Evolutionary conservation across 225 moss, liverwort and hornwort genomes (phyloP).

Genomic region (Neckera pumila): DNA sequence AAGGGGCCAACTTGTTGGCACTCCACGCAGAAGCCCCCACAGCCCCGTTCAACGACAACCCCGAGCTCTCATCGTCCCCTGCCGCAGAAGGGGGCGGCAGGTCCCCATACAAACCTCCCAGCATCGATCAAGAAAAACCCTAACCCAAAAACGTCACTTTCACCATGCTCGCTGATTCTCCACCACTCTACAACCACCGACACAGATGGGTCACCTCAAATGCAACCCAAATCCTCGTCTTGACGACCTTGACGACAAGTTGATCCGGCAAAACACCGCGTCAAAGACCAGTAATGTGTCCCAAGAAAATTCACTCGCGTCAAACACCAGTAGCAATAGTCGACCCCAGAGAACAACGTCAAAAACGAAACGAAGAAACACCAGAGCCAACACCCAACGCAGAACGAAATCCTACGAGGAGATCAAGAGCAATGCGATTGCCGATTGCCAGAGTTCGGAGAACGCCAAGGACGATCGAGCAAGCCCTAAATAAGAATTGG

Average conservation of each 20-base stretch:
- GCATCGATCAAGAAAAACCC: slow-evolving; percentile 28
- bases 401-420: not conserved
- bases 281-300: not conserved
- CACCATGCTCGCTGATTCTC: not conserved
- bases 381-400: not conserved
- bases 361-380: not conserved
- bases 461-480: not conserved
- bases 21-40: slow-evolving; percentile 64
- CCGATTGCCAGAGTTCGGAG: not conserved
- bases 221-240: not conserved
- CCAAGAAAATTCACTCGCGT: not conserved
- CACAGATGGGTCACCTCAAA: not conserved
- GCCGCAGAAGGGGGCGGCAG: slow-evolving; percentile 87
- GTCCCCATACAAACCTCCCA: slow-evolving; percentile 98
- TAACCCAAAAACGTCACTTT: not conserved
- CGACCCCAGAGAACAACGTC: not conserved
- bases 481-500: not conserved
- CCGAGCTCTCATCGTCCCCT: slow-evolving; percentile 59
- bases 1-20: slow-evolving; percentile 75
- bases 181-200: not conserved
- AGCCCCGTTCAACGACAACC: slow-evolving; percentile 18
- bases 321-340: not conserved
- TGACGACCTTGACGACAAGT: not conserved
- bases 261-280: not conserved
- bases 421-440: not conserved